phyloP scores from a whole-genome alignment of 2,329 filamentous ascomycete genomes.

The Exophiala xenobiotica region DNA sequence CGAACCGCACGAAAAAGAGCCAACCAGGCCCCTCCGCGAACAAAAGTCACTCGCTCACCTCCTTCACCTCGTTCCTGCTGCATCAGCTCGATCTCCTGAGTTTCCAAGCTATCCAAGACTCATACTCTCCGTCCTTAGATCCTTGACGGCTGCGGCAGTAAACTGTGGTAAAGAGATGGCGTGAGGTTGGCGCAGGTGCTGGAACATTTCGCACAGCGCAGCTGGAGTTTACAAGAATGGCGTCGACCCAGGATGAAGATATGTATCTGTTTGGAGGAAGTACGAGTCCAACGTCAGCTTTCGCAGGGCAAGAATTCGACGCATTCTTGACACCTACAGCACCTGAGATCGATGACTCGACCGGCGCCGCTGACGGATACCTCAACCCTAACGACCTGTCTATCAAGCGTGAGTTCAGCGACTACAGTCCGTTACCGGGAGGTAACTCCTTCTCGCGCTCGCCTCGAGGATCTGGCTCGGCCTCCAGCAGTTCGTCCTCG shows the following conservation, averaged over 20 bases:
- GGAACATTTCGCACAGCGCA: not conserved
- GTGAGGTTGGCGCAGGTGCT: constrained; percentile 1
- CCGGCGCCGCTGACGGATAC: constrained; percentile 33
- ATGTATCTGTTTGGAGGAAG: constrained; percentile 45
- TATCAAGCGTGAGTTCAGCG: constrained; percentile 24
- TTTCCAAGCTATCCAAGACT: not conserved
- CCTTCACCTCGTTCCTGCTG: not conserved
- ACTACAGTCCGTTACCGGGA: constrained; percentile 31
- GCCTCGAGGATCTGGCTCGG: constrained; percentile 46
- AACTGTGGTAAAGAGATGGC: constrained; percentile 17
- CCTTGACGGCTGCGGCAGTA: no score
- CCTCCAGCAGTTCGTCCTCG: constrained; percentile 45
- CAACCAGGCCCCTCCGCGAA: not conserved
- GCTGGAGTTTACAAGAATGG: constrained; percentile 19
- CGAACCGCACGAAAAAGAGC: not conserved
- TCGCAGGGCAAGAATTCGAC: constrained; percentile 44
- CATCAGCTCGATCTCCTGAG: not conserved
- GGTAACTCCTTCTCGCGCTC: constrained; percentile 35
- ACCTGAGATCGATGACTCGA: constrained; percentile 32
- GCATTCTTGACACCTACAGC: constrained; percentile 41
- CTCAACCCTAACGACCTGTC: constrained; percentile 29
- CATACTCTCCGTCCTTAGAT: not conserved
- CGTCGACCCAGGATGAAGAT: constrained; percentile 39
- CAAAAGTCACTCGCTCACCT: not conserved
- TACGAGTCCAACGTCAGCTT: constrained; percentile 39